These are phyloP conservation scores for Gymnopus androsaceus DNA, from an alignment of 1,284 basidiomycete species.

Conservation along the genomic window DNA sequence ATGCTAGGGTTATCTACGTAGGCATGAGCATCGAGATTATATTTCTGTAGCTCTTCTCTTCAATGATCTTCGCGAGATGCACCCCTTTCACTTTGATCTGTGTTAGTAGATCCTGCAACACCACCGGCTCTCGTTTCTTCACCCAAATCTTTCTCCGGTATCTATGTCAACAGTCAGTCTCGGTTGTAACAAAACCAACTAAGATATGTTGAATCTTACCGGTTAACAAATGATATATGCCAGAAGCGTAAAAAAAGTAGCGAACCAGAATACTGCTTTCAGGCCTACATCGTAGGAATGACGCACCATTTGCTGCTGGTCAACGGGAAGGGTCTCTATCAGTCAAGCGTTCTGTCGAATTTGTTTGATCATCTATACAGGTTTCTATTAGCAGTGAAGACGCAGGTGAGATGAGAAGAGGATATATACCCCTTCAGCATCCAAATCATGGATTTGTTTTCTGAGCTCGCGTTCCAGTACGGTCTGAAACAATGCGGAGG, in stretches of 20 bases:
- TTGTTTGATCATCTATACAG: conserved; percentile 56
- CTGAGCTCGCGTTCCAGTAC: conserved; percentile 63
- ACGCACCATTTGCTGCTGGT: conserved; percentile 61
- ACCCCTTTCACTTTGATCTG: too few species aligned
- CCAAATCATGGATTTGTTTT: conserved; percentile 59
- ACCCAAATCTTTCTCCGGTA: too few species aligned
- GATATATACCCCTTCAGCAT: conserved; percentile 54
- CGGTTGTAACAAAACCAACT: too few species aligned
- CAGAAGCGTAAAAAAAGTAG: conserved; percentile 61
- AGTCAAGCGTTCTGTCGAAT: conserved; percentile 75
- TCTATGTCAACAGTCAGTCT: too few species aligned
- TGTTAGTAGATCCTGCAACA: too few species aligned
- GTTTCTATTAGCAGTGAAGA: background rate
- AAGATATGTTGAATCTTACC: too few species aligned
- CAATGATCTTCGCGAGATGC: too few species aligned
- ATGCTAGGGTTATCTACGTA: too few species aligned
- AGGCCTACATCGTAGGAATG: conserved; percentile 71
- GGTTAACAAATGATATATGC: conserved; percentile 67
- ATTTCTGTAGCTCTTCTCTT: too few species aligned
- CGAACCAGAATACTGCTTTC: conserved; percentile 71
- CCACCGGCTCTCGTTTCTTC: too few species aligned
- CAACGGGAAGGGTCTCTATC: conserved; percentile 57
- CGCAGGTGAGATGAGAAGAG: conserved; percentile 15
- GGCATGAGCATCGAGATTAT: too few species aligned
- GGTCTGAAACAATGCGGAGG: conserved; percentile 78